phyloP scores from a whole-genome alignment of 129 eudicot species.

The Mikania micrantha region DNA sequence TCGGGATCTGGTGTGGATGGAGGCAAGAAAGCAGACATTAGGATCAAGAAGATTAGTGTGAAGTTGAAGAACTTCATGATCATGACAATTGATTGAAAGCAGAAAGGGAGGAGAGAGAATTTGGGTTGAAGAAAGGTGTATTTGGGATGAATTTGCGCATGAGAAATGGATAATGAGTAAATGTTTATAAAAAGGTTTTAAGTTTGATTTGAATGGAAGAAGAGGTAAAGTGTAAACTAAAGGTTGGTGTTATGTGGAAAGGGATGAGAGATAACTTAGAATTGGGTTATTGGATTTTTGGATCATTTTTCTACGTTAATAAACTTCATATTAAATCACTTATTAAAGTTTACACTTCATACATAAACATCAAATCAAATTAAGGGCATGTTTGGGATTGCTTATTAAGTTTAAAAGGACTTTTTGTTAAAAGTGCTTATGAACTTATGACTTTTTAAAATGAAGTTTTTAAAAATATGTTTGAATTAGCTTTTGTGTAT shows the following conservation, averaged over 20 bases:
- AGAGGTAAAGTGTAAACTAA: slow-evolving; percentile 25
- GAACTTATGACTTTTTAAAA: too few relatives aligned
- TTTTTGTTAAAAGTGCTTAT: too few relatives aligned
- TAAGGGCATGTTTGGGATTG: too few relatives aligned
- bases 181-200: slow-evolving; percentile 9
- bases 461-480: too few relatives aligned
- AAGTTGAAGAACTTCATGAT: slow-evolving; percentile 5
- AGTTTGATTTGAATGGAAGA: slow-evolving; percentile 15
- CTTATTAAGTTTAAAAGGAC: too few relatives aligned
- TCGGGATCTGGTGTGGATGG: slow-evolving; percentile 59
- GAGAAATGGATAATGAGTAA: slow-evolving; percentile 30
- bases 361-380: too few relatives aligned
- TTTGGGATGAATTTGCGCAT: slow-evolving; percentile 19
- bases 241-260: slow-evolving; percentile 28
- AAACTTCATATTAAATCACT: too few relatives aligned
- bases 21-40: slow-evolving; percentile 17
- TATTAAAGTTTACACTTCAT: too few relatives aligned
- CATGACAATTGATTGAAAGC: not conserved
- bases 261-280: slow-evolving; percentile 7
- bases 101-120: not conserved
- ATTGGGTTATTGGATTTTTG: slow-evolving; percentile 5
- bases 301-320: too few relatives aligned
- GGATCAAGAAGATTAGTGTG: not conserved
- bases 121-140: slow-evolving; percentile 17
- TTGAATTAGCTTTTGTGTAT: too few relatives aligned